Evolutionary conservation across 805 yeast genomes (phyloP).

Genomic region (Ogataea saltuana): DNA sequence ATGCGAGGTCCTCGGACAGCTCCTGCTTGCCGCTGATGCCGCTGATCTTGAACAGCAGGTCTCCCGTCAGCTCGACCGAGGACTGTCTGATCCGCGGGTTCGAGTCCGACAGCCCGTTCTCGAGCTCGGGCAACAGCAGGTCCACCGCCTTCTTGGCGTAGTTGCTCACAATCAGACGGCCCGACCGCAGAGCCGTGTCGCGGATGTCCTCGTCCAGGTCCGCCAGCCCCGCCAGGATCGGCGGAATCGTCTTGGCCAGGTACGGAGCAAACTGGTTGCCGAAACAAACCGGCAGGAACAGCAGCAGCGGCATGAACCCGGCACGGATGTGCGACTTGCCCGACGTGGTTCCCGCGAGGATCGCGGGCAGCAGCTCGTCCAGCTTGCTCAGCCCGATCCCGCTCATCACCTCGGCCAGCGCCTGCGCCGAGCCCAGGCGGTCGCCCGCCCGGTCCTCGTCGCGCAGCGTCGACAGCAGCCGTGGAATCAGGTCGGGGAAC

Average conservation of each 20-base stretch:
- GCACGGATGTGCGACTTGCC: constrained; percentile 76
- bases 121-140: constrained; percentile 89
- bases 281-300: constrained; percentile 92
- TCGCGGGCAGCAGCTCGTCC: constrained; percentile 84
- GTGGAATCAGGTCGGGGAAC: constrained; percentile 88
- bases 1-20: constrained; percentile 54
- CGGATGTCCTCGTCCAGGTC: constrained; percentile 84
- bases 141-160: constrained; percentile 94
- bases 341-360: constrained; percentile 69
- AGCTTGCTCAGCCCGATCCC: constrained; percentile 87
- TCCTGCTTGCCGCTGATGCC: constrained; percentile 84
- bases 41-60: constrained; percentile 87
- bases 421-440: constrained; percentile 96
- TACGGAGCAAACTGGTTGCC: constrained; percentile 92
- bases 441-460: constrained; percentile 85
- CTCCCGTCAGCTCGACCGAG: constrained; percentile 94
- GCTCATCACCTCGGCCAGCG: constrained; percentile 87
- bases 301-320: constrained; percentile 86
- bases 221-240: constrained; percentile 87
- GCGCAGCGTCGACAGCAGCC: constrained; percentile 69
- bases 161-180: constrained; percentile 85
- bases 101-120: constrained; percentile 79
- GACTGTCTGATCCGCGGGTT: constrained; percentile 87
- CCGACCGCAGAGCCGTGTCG: constrained; percentile 88
- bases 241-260: constrained; percentile 81